Conservation (phyloP, 805 yeast species). For the Yamadazyma phyllophila region DNA sequence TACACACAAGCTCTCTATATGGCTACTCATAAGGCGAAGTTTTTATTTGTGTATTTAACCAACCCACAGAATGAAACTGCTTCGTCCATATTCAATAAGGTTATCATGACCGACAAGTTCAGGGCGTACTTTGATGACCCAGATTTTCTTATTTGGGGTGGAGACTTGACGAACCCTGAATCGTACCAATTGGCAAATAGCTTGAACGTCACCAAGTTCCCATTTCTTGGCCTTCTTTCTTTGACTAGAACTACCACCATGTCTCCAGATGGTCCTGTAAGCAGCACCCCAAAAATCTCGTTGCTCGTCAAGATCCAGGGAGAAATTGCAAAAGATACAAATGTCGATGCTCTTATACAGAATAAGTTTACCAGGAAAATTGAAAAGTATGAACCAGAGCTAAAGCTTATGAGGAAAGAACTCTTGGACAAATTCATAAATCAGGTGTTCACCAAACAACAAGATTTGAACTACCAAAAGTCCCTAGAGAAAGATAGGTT, state of each 20-base stretch:
- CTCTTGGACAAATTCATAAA: constrained; percentile 58
- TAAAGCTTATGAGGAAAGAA: constrained; percentile 60
- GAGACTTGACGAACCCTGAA: constrained; percentile 77
- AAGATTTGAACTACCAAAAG: constrained; percentile 72
- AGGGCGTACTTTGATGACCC: constrained; percentile 36
- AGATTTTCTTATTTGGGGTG: constrained; percentile 79
- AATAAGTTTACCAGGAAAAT: constrained; percentile 44
- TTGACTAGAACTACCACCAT: constrained; percentile 55
- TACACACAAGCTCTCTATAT: constrained; percentile 75
- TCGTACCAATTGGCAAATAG: constrained; percentile 79
- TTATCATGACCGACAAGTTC: constrained; percentile 53
- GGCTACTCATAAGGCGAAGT: constrained; percentile 68
- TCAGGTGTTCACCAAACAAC: constrained; percentile 61
- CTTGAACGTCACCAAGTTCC: constrained; percentile 68
- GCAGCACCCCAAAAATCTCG: constrained; percentile 55
- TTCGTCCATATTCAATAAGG: constrained; percentile 47
- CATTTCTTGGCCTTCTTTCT: constrained; percentile 77
- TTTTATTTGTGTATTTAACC: constrained; percentile 70
- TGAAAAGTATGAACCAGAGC: constrained; percentile 58
- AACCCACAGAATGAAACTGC: constrained; percentile 70
- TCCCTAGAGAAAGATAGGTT: constrained; percentile 67
- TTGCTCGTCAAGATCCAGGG: constrained; percentile 67
- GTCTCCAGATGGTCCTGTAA: constrained; percentile 55
- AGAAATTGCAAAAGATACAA: constrained; percentile 41
- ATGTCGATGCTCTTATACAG: constrained; percentile 30